Conservation (phyloP, 306 rosid species). For the Betula pendula region DNA sequence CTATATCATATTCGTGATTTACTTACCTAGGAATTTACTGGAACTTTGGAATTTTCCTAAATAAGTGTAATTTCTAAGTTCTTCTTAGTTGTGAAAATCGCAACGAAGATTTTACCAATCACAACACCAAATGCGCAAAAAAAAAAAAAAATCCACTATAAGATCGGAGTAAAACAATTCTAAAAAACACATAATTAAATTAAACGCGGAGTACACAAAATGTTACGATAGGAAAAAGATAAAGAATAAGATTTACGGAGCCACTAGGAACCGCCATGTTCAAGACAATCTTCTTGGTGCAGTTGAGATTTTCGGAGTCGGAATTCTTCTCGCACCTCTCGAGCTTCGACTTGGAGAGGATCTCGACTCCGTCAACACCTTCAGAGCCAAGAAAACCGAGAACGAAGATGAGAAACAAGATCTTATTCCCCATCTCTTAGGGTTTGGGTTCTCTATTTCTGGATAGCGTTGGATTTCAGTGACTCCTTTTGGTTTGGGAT, state of each 20-base stretch:
- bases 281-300: conserved; percentile 76
- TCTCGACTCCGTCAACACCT: conserved; percentile 50
- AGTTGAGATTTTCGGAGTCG: conserved; percentile 60
- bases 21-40: background rate
- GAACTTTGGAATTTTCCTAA: background rate
- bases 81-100: background rate
- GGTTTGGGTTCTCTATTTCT: conserved; percentile 16
- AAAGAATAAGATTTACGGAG: conserved; percentile 44
- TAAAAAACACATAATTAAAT: background rate
- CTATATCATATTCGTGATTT: background rate
- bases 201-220: background rate
- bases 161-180: background rate
- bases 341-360: conserved; percentile 88
- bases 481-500: background rate
- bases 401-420: conserved; percentile 28
- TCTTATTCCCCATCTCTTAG: conserved; percentile 2
- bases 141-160: background rate
- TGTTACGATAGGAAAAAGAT: background rate
- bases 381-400: conserved; percentile 12
- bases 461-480: background rate
- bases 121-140: background rate
- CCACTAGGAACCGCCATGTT: conserved; percentile 92
- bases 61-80: background rate
- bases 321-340: conserved; percentile 83
- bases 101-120: background rate